Conservation (phyloP, 306 rosid species). For the Glycine soja region DNA sequence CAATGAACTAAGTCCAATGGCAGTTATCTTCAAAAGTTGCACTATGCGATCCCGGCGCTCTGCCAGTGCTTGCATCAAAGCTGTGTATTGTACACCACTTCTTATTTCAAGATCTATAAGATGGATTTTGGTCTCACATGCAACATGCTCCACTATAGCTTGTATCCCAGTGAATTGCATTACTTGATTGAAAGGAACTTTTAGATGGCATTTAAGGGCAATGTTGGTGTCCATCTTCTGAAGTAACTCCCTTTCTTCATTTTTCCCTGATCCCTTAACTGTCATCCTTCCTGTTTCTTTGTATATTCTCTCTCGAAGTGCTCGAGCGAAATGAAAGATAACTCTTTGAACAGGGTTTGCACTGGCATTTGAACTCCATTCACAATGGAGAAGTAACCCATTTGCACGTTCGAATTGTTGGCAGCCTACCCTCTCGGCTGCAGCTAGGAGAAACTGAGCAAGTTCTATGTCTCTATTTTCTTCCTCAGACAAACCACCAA, state of each 20-base stretch:
- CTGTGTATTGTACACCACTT: slow-evolving; percentile 67
- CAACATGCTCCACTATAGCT: slow-evolving; percentile 68
- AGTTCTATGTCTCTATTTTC: slow-evolving; percentile 75
- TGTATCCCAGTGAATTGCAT: slow-evolving; percentile 63
- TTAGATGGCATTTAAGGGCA: slow-evolving; percentile 49
- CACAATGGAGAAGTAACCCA: slow-evolving; percentile 61
- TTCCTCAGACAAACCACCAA: slow-evolving; percentile 56
- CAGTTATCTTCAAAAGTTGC: slow-evolving; percentile 62
- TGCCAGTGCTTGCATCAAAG: slow-evolving; percentile 68
- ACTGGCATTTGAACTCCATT: slow-evolving; percentile 53
- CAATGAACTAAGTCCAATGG: slow-evolving; percentile 51
- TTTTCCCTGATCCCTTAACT: slow-evolving; percentile 13
- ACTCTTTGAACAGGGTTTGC: slow-evolving; percentile 61
- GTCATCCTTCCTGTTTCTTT: slow-evolving; percentile 54
- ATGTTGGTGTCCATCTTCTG: slow-evolving; percentile 31
- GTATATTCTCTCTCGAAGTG: slow-evolving; percentile 66
- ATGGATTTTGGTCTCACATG: slow-evolving; percentile 59
- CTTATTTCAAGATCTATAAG: slow-evolving; percentile 64
- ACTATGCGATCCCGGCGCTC: slow-evolving; percentile 52
- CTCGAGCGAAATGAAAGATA: slow-evolving; percentile 61
- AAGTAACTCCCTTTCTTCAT: slow-evolving; percentile 14
- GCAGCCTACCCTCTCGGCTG: slow-evolving; percentile 74
- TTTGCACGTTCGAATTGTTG: slow-evolving; percentile 71
- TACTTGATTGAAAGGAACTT: slow-evolving; percentile 65
- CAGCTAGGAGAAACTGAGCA: slow-evolving; percentile 69